phyloP scores from a whole-genome alignment of 257 asterid genomes.

The Nicotiana attenuata region DNA sequence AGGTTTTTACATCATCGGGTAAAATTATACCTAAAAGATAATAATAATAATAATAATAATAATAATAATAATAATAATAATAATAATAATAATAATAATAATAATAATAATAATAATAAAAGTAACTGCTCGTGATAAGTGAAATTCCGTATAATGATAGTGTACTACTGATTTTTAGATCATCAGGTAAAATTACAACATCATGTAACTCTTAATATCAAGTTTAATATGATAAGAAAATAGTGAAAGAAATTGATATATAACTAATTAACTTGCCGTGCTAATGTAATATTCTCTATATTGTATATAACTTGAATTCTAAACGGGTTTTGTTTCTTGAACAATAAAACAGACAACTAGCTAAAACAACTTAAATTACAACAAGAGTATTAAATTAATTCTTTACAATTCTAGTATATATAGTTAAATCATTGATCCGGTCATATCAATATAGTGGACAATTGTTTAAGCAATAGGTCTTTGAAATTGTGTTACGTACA shows the following conservation, averaged over 20 bases:
- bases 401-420: not conserved
- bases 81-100: too few species aligned
- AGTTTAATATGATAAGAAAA: not conserved
- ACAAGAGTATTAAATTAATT: too few species aligned
- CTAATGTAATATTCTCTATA: too few species aligned
- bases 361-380: not conserved
- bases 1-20: too few species aligned
- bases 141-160: not conserved
- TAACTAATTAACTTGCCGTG: too few species aligned
- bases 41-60: too few species aligned
- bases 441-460: not conserved
- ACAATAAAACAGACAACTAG: not conserved
- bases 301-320: not conserved
- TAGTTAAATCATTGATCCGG: not conserved
- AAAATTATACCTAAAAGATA: too few species aligned
- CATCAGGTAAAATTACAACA: not conserved
- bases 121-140: not conserved
- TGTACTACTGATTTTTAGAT: not conserved
- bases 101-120: too few species aligned
- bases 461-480: not conserved
- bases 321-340: not conserved
- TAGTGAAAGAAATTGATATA: too few species aligned
- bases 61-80: too few species aligned
- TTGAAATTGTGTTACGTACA: not conserved
- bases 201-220: not conserved